A percentile compares a stretch with the other conserved stretches of the same genome.
Evolutionary conservation across 2,329 filamentous ascomycete genomes (phyloP).

Genomic region (Aureobasidium sp.): DNA sequence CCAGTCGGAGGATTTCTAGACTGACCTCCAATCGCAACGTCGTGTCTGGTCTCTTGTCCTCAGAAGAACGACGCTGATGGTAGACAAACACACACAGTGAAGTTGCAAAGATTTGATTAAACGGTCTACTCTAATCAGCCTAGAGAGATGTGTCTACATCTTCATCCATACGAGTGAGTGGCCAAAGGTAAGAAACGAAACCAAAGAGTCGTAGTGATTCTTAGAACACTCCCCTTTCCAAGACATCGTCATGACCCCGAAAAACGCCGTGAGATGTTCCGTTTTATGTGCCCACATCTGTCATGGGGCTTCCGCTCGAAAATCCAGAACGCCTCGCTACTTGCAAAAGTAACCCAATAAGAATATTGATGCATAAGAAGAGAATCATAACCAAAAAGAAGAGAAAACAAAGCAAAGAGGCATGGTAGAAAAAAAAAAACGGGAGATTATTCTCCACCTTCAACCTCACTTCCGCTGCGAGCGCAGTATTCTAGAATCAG

Average conservation of each 20-base stretch:
- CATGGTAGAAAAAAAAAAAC: neutral
- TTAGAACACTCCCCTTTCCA: neutral
- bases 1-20: neutral
- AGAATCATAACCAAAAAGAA: neutral
- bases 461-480: constrained; percentile 11
- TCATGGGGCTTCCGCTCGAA: neutral
- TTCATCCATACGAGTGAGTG: neutral
- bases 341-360: neutral
- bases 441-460: neutral
- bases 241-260: neutral
- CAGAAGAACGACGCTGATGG: too few species aligned
- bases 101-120: neutral
- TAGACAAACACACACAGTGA: neutral
- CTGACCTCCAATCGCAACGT: neutral
- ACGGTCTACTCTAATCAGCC: neutral
- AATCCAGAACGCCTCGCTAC: constrained; percentile 6
- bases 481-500: constrained; percentile 45
- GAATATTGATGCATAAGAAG: neutral
- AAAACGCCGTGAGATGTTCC: neutral
- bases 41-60: neutral
- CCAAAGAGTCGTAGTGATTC: neutral
- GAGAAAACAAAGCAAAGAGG: neutral
- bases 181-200: neutral
- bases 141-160: neutral
- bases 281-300: neutral